Evolutionary conservation across 768 basidiomycete species (phyloP).

Genomic region (Leccinum uliginosum): DNA sequence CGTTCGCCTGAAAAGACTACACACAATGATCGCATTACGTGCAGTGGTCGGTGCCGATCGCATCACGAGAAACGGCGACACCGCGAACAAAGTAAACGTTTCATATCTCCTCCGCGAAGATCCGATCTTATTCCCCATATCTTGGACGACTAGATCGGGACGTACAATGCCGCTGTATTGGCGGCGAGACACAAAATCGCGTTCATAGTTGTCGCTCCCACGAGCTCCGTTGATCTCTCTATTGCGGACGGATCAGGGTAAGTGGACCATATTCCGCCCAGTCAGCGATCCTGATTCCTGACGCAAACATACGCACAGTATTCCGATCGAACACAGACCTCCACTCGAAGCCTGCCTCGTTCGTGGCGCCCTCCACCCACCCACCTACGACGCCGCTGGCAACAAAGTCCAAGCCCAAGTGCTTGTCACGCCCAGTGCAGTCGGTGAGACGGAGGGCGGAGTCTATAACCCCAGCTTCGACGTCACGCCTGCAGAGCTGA

Average conservation of each 20-base stretch:
- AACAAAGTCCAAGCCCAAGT: slow-evolving; percentile 68
- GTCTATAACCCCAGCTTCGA: slow-evolving; percentile 96
- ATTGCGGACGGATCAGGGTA: slow-evolving; percentile 64
- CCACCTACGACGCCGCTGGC: slow-evolving; percentile 35
- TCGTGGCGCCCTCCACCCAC: slow-evolving; percentile 72
- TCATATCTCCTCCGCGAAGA: not conserved
- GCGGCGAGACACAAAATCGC: slow-evolving; percentile 84
- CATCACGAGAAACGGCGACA: slow-evolving; percentile 91
- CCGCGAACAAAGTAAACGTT: slow-evolving; percentile 79
- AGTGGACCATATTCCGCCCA: not conserved
- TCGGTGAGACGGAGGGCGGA: slow-evolving; percentile 29
- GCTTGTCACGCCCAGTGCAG: slow-evolving; percentile 70
- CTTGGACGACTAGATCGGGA: slow-evolving; percentile 57
- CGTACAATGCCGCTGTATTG: slow-evolving; percentile 93
- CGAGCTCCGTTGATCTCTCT: slow-evolving; percentile 86
- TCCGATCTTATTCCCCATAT: not conserved
- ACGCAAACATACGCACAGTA: slow-evolving; percentile 34
- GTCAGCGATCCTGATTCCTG: not conserved
- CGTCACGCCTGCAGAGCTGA: slow-evolving; percentile 90
- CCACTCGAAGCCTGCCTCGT: slow-evolving; percentile 84
- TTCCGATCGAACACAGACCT: slow-evolving; percentile 92
- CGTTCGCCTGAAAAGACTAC: not conserved
- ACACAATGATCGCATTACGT: not conserved
- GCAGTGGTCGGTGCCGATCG: slow-evolving; percentile 84
- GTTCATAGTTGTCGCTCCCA: slow-evolving; percentile 90